phyloP scores from a whole-genome alignment of 2,329 filamentous ascomycete genomes.

The Calonectria naviculata region DNA sequence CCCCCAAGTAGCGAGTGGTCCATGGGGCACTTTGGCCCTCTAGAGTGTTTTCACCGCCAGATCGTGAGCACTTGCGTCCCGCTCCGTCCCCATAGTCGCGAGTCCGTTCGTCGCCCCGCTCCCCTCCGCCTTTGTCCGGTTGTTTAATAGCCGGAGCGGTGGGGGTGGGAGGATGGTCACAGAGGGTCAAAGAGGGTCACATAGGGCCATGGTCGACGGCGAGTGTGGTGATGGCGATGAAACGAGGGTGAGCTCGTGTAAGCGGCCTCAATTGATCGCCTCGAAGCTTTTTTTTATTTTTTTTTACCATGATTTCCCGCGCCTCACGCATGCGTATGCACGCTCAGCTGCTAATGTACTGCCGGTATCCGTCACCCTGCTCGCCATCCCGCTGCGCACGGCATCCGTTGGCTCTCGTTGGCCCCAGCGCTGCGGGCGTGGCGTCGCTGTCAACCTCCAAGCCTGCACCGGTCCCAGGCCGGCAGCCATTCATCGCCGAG shows the following conservation, averaged over 20 bases:
- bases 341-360: conserved; percentile 3
- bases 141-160: not conserved
- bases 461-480: not conserved
- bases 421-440: conserved; percentile 18
- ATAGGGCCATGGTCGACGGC: not conserved
- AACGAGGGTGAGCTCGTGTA: not conserved
- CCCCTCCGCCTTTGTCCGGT: conserved; percentile 2
- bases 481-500: conserved; percentile 16
- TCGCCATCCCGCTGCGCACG: not conserved
- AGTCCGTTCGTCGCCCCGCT: conserved; percentile 10
- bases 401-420: conserved; percentile 22
- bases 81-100: conserved; percentile 16
- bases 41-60: conserved; percentile 19
- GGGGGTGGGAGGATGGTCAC: not conserved
- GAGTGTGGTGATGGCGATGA: not conserved
- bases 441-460: conserved; percentile 7
- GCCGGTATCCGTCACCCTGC: conserved; percentile 22
- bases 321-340: conserved; percentile 14
- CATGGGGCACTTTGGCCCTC: not conserved
- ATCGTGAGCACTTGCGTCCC: conserved; percentile 16
- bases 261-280: not conserved
- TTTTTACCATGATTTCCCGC: not conserved
- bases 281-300: not conserved
- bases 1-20: not conserved
- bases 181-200: not conserved